Conservation (phyloP, 2,329 filamentous ascomycete species). For the Ceratocystis eucalypticola region DNA sequence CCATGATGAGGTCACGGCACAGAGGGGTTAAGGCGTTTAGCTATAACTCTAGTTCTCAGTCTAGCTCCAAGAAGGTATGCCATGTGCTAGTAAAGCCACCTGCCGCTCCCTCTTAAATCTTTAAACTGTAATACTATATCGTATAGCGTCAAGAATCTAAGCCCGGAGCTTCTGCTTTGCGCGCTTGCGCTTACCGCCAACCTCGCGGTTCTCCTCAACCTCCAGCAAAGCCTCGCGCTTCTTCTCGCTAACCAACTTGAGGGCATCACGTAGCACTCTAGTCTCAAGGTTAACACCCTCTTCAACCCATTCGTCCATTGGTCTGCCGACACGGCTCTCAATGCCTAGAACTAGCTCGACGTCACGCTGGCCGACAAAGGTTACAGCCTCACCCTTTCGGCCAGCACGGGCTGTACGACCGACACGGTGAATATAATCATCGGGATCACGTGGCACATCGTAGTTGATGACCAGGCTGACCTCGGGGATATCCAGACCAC, state of each 20-base stretch:
- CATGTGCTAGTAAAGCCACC: too few relatives aligned
- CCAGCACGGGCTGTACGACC: constrained; percentile 91
- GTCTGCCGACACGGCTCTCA: constrained; percentile 63
- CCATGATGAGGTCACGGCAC: background rate
- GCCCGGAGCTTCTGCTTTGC: constrained; percentile 39
- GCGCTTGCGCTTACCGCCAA: constrained; percentile 67
- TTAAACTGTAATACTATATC: background rate
- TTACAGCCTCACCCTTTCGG: constrained; percentile 66
- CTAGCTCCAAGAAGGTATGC: background rate
- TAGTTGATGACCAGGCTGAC: constrained; percentile 88
- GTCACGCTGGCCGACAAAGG: constrained; percentile 84
- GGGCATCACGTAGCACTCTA: constrained; percentile 65
- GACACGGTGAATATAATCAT: constrained; percentile 94
- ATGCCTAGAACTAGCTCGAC: constrained; percentile 84
- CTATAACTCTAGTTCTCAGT: background rate
- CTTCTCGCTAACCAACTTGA: constrained; percentile 90
- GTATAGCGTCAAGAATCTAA: background rate
- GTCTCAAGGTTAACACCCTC: constrained; percentile 91
- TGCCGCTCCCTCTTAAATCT: background rate
- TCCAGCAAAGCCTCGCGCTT: constrained; percentile 83
- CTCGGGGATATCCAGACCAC: constrained; percentile 89
- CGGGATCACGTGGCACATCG: constrained; percentile 87
- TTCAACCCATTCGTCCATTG: constrained; percentile 76
- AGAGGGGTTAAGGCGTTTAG: background rate
- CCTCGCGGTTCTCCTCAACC: constrained; percentile 84